Evolutionary conservation across 306 rosid species (phyloP), one percentile per base, ranked within the genome.

Genomic region (Pueraria montana): DNA sequence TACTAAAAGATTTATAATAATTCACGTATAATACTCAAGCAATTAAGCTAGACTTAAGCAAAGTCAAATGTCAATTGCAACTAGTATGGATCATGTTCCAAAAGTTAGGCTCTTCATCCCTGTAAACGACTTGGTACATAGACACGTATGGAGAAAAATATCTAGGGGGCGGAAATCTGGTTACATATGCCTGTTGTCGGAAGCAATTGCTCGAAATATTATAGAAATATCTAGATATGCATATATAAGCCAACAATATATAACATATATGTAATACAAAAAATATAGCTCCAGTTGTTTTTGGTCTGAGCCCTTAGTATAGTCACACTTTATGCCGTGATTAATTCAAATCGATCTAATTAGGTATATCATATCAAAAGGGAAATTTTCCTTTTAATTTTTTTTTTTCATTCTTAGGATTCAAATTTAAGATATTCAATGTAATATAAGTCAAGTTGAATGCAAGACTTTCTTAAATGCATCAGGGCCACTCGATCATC

Each of bases 161-260:
- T 58, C 7, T 5, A 27, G 21, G 74, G 0, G 24, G 48, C 23
- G 36, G 9, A 7, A 64, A 65, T 46, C 4, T 63, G 48, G 73
- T 45, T 77, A 17, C 27, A 62, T 61, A 64, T 63, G 21, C 62
- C 23, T 78, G 17, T 30, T 78, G 74, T 78, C 74, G 50, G 74
- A 78, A 64, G 42, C 58, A 26, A 45, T 4, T 61, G 61, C n/a
- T 30, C 18, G 11, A 23, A 13, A 24, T 42, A 24, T 8, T 8
- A n/a, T n/a, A 59, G 4, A n/a, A n/a, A 53, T 53, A 53, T 53
- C 4, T 42, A 26, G 42, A 59, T 8, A 16, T 23, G 10, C 2
- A 40, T n/a, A n/a, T n/a, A n/a, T 2, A 21, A 42, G 45, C 45
- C 46, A 77, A 43, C 13, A 23, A 45, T 26, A 45, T 38, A 38